Conservation (phyloP, 1,284 basidiomycete genomes). For the Athelia sp. region DNA sequence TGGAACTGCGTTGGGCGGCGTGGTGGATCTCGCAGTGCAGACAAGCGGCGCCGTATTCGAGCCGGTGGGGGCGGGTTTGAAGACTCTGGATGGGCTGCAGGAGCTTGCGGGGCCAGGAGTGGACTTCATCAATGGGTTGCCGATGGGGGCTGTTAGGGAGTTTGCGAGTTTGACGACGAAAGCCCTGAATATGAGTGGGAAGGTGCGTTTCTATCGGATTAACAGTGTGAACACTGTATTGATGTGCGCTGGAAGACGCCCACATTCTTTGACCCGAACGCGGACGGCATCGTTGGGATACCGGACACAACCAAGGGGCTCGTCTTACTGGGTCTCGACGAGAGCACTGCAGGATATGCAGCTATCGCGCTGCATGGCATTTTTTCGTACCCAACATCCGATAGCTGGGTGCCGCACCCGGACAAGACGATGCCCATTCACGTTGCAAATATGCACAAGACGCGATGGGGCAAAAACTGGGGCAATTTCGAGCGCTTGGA, state of each 20-base stretch:
- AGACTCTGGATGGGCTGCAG: slow-evolving; percentile 18
- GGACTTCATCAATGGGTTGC: slow-evolving; percentile 20
- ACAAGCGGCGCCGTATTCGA: slow-evolving; percentile 19
- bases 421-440: slow-evolving; percentile 17
- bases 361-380: slow-evolving; percentile 20
- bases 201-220: slow-evolving; percentile 7
- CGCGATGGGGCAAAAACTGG: slow-evolving; percentile 24
- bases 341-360: slow-evolving; percentile 15
- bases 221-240: background rate
- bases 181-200: slow-evolving; percentile 18
- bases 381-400: slow-evolving; percentile 21
- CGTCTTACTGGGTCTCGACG: slow-evolving; percentile 18
- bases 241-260: slow-evolving; percentile 13
- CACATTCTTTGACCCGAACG: slow-evolving; percentile 23
- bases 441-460: slow-evolving; percentile 15
- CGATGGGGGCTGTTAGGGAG: slow-evolving; percentile 15
- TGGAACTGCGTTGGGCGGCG: slow-evolving; percentile 18
- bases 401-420: slow-evolving; percentile 17
- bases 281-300: slow-evolving; percentile 18
- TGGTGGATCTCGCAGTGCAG: slow-evolving; percentile 15
- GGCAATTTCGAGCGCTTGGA: slow-evolving; percentile 20
- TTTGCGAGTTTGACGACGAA: slow-evolving; percentile 15
- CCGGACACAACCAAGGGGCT: slow-evolving; percentile 19
- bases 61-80: slow-evolving; percentile 18
- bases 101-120: slow-evolving; percentile 16